Evolutionary conservation across 352 stramenopile species (phyloP).

Genomic region (Phytophthora sojae): DNA sequence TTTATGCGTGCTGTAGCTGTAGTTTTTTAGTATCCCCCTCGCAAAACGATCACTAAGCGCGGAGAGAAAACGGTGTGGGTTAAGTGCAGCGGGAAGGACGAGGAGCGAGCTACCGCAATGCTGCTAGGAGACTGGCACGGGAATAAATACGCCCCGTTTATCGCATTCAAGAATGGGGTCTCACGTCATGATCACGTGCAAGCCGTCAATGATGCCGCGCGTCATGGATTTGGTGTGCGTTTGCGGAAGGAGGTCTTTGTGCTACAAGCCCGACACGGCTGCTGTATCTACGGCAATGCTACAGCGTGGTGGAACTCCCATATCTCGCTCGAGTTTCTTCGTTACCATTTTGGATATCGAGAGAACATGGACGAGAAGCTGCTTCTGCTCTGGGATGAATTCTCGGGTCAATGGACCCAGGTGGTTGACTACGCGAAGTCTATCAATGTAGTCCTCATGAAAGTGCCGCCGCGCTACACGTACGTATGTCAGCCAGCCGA

Average conservation of each 20-base stretch:
- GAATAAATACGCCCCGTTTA: slow-evolving; percentile 8
- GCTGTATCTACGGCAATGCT: neutral
- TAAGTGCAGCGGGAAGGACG: slow-evolving; percentile 13
- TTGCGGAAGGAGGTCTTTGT: slow-evolving; percentile 15
- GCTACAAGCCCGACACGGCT: neutral
- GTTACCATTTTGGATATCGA: slow-evolving; percentile 1
- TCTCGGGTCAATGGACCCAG: slow-evolving; percentile 7
- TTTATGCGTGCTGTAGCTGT: slow-evolving; percentile 1
- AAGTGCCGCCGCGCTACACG: slow-evolving; percentile 3
- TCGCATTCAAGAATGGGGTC: slow-evolving; percentile 1
- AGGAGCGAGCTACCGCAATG: slow-evolving; percentile 11
- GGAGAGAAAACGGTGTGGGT: slow-evolving; percentile 20
- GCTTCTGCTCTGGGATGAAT: slow-evolving; percentile 11
- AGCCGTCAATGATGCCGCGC: neutral
- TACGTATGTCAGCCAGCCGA: slow-evolving; percentile 12
- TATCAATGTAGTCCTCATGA: slow-evolving; percentile 8
- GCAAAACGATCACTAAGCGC: neutral
- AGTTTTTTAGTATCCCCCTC: slow-evolving; percentile 15
- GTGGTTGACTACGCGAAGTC: neutral
- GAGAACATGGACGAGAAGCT: neutral
- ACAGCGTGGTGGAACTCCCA: slow-evolving; percentile 3
- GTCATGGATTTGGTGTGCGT: neutral
- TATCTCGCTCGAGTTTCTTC: neutral
- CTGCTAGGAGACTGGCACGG: slow-evolving; percentile 2
- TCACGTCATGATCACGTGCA: neutral